phyloP scores from a whole-genome alignment of 2,329 filamentous ascomycete species.

The Fusarium globosum region DNA sequence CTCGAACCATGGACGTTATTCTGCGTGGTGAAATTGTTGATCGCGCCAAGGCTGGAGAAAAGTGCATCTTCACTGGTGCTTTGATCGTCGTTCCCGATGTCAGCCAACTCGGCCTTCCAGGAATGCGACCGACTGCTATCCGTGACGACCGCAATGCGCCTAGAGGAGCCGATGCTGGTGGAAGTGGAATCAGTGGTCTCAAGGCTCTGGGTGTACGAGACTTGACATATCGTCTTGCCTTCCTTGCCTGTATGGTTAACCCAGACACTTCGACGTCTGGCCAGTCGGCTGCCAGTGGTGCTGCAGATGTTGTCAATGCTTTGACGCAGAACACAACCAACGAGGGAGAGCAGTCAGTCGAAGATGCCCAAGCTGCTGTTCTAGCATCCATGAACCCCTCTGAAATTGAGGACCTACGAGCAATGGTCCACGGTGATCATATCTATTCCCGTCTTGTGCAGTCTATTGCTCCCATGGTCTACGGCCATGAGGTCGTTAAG shows the following conservation, averaged over 20 bases:
- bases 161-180: conserved; percentile 82
- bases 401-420: conserved; percentile 91
- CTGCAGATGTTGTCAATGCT: conserved; percentile 85
- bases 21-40: conserved; percentile 97
- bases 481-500: conserved; percentile 97
- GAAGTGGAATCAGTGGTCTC: conserved; percentile 85
- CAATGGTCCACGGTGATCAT: conserved; percentile 94
- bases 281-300: conserved; percentile 70
- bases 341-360: conserved; percentile 77
- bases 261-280: conserved; percentile 87
- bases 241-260: conserved; percentile 95
- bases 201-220: conserved; percentile 95
- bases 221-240: conserved; percentile 94
- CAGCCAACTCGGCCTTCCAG: conserved; percentile 91
- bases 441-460: conserved; percentile 94
- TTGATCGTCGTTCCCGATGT: conserved; percentile 97
- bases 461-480: conserved; percentile 95
- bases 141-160: conserved; percentile 81
- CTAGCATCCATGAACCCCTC: conserved; percentile 84
- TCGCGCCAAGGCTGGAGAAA: conserved; percentile 95
- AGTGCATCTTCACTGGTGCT: conserved; percentile 96
- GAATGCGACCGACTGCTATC: conserved; percentile 82
- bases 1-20: conserved; percentile 96
- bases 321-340: conserved; percentile 72
- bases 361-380: conserved; percentile 88